Evolutionary conservation across 352 stramenopile species (phyloP).

Genomic region (Phytophthora pisi): DNA sequence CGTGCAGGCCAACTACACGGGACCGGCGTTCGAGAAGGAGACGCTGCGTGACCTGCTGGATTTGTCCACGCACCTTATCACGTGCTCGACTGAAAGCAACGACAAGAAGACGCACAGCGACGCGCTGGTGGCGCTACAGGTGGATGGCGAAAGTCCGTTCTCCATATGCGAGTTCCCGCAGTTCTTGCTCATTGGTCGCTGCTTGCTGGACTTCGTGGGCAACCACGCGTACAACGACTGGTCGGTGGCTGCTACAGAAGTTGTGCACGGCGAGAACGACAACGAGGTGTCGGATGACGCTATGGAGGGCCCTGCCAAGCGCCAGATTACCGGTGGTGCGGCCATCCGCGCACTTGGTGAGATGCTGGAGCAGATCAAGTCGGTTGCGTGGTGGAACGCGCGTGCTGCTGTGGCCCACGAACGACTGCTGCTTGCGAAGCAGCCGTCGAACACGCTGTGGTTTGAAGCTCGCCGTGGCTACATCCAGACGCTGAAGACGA

Average conservation of each 20-base stretch:
- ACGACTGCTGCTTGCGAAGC: constrained; percentile 65
- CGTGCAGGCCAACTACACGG: constrained; percentile 85
- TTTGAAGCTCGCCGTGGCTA: constrained; percentile 72
- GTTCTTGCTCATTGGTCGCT: constrained; percentile 69
- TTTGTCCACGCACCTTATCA: constrained; percentile 41
- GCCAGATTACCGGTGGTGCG: constrained; percentile 34
- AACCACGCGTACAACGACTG: constrained; percentile 69
- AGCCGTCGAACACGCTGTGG: constrained; percentile 79
- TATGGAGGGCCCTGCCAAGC: constrained; percentile 33
- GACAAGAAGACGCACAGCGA: constrained; percentile 60
- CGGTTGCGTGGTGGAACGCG: constrained; percentile 75
- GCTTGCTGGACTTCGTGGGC: constrained; percentile 67
- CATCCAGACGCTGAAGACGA: constrained; percentile 42
- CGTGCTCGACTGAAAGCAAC: constrained; percentile 27
- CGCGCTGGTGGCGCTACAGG: constrained; percentile 68
- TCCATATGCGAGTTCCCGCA: constrained; percentile 81
- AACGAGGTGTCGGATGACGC: constrained; percentile 55
- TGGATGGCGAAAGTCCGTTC: constrained; percentile 81
- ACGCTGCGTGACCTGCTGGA: constrained; percentile 56
- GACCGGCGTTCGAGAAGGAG: constrained; percentile 66
- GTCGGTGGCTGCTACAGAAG: constrained; percentile 53
- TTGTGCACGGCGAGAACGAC: constrained; percentile 38
- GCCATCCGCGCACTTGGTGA: constrained; percentile 29
- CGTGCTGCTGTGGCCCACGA: constrained; percentile 76
- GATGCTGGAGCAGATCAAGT: constrained; percentile 46